Evolutionary conservation across 106 monocot species (phyloP).

Genomic region (Xerophyta viscosa): DNA sequence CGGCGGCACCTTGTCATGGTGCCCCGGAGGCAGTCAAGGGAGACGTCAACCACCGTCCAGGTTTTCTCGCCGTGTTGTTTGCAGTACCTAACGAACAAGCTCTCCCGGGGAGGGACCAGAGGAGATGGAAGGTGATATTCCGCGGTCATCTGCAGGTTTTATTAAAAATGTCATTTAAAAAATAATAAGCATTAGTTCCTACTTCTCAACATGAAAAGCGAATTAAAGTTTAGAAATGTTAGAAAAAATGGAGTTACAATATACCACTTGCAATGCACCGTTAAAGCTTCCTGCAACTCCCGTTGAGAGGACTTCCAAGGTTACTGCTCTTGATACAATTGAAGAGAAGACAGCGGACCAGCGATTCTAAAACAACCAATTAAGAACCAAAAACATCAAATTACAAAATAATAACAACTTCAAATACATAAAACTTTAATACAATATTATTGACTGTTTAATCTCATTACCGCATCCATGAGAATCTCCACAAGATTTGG

Average conservation of each 20-base stretch:
- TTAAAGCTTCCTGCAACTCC: constrained; percentile 86
- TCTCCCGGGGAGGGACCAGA: constrained; percentile 80
- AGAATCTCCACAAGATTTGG: constrained; percentile 81
- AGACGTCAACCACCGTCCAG: constrained; percentile 96
- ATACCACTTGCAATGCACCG: too few species aligned
- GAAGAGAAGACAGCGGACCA: constrained; percentile 73
- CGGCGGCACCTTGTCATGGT: constrained; percentile 49
- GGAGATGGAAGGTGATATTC: constrained; percentile 97
- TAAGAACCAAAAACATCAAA: too few species aligned
- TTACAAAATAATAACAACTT: too few species aligned
- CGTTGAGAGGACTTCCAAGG: constrained; percentile 82
- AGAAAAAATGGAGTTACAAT: too few species aligned
- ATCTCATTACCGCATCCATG: constrained; percentile 70
- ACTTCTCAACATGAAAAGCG: too few species aligned
- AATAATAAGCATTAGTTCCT: too few species aligned
- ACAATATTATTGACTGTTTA: too few species aligned
- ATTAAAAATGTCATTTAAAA: too few species aligned
- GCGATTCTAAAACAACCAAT: constrained; percentile 45
- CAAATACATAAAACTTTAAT: too few species aligned
- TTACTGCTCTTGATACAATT: constrained; percentile 77
- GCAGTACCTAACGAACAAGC: constrained; percentile 80
- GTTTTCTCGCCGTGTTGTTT: constrained; percentile 81
- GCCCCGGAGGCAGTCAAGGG: constrained; percentile 67
- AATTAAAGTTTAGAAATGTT: too few species aligned
- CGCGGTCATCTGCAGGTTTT: constrained; percentile 73